Conservation (phyloP, 75 land plant species). For the Selaginella moellendorffii region DNA sequence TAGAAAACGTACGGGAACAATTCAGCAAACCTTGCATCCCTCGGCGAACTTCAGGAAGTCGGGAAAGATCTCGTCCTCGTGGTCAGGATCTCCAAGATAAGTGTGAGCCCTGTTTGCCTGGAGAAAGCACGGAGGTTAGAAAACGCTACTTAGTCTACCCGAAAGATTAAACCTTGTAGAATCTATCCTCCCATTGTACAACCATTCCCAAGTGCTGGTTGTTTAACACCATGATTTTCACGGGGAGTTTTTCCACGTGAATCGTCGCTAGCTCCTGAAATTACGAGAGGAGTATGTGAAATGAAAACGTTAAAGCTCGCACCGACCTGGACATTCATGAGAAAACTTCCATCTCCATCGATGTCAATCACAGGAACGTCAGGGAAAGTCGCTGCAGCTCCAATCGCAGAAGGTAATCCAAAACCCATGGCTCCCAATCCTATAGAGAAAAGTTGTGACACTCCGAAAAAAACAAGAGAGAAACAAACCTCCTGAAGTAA, state of each 20-base stretch:
- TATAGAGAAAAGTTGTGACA: neutral
- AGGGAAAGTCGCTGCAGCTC: conserved; percentile 72
- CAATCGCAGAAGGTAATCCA: conserved; percentile 83
- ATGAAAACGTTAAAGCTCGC: neutral
- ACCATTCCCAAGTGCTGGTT: conserved; percentile 96
- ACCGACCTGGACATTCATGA: conserved; percentile 61
- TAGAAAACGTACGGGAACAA: neutral
- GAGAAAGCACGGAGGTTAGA: no score
- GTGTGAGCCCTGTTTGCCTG: conserved; percentile 65
- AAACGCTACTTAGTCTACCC: neutral
- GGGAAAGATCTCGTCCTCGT: conserved; percentile 58
- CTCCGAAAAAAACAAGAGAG: neutral
- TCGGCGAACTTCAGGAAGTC: conserved; percentile 67
- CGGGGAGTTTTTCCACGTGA: conserved; percentile 59
- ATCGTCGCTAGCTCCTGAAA: conserved; percentile 55
- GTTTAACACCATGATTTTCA: conserved; percentile 75
- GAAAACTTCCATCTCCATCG: conserved; percentile 88
- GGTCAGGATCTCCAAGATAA: conserved; percentile 67
- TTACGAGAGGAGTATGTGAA: neutral
- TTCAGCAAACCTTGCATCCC: conserved; percentile 50
- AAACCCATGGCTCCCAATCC: conserved; percentile 88
- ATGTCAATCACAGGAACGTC: conserved; percentile 61
- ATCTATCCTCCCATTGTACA: conserved; percentile 81
- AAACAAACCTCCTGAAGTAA: conserved; percentile 53
- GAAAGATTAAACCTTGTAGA: conserved; percentile 45